phyloP scores from a whole-genome alignment of 2,329 filamentous ascomycete species.

The Laburnicola sp. region DNA sequence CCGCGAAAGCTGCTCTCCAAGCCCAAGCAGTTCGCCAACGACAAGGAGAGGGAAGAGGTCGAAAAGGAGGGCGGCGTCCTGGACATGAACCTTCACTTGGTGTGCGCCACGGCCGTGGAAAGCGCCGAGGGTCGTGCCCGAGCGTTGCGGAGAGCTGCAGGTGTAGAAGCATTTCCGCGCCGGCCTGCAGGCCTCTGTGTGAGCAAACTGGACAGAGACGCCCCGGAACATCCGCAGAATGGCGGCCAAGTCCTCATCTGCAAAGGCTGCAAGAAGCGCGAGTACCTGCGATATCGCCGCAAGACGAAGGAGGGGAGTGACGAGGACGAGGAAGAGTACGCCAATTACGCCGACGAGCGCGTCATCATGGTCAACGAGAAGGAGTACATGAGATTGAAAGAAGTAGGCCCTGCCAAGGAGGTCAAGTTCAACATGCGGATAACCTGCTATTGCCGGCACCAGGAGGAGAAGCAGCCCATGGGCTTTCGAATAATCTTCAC shows the following conservation, averaged over 20 bases:
- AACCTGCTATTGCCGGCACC: slow-evolving; percentile 94
- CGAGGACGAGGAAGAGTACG: slow-evolving; percentile 86
- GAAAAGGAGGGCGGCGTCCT: slow-evolving; percentile 61
- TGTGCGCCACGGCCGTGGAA: slow-evolving; percentile 91
- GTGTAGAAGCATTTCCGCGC: slow-evolving; percentile 44
- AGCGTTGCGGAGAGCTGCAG: slow-evolving; percentile 66
- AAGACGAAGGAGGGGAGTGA: slow-evolving; percentile 98
- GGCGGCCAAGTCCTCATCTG: slow-evolving; percentile 96
- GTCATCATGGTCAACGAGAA: slow-evolving; percentile 47
- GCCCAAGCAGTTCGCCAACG: slow-evolving; percentile 82
- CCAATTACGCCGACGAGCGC: slow-evolving; percentile 53
- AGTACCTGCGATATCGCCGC: slow-evolving; percentile 84
- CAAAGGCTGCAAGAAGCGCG: slow-evolving; percentile 83
- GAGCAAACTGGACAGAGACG: slow-evolving; percentile 57
- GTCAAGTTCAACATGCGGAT: slow-evolving; percentile 92
- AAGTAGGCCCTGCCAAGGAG: slow-evolving; percentile 60
- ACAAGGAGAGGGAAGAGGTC: slow-evolving; percentile 71
- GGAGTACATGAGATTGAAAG: slow-evolving; percentile 42
- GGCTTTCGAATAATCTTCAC: slow-evolving; percentile 95
- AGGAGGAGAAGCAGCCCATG: slow-evolving; percentile 75
- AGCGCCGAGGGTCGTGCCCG: slow-evolving; percentile 66
- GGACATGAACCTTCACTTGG: slow-evolving; percentile 53
- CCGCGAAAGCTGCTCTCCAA: slow-evolving; percentile 92
- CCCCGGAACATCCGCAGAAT: slow-evolving; percentile 74
- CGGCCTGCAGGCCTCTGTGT: slow-evolving; percentile 45